Evolutionary conservation across 1,284 basidiomycete genomes (phyloP), one percentile per base, ranked within the genome.

Genomic region (Malassezia arunalokei): DNA sequence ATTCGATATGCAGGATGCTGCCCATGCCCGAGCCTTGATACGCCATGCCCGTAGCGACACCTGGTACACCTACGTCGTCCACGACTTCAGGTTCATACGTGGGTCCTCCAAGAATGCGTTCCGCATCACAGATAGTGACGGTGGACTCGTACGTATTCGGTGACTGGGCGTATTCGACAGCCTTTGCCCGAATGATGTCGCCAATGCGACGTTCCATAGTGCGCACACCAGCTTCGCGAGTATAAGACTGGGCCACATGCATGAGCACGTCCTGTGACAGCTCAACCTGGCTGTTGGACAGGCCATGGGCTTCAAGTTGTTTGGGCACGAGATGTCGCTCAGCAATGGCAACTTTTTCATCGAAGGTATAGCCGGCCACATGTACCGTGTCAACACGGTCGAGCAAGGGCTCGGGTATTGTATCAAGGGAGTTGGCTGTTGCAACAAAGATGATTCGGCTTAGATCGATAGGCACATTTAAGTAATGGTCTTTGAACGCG

Each of bases 141-240:
- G 79, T 68, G 0, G 79, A 76, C 28, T 80, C 77, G 75, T 90
- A 95, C 7, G 72, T 75, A 62, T 87, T 85, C 20, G 80, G 73
- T 5, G 35, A 17, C 65, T 85, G 83, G 0, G 87, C 83, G 81
- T 84, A 92, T 64, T 94, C 84, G 31, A 73, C 70, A 8, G 70
- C 68, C 50, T 73, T 73, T 59, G 80, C 83, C 17, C 91, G 77
- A 31, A 86, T 85, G 15, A 95, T 81, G 15, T 83, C 81, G 8
- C 86, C 88, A 42, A 95, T 83, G 9, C 86, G 82, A 5, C 91
- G 80, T 69, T 95, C 90, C 9, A 95, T 79, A 28, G 82, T 83
- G 29, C 90, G 81, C n/a, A 95, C 90, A 29, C 91, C 90, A 0
- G 90, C 89, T 74, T 94, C 86, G 8, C 83, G 79, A 1, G 87